Evolutionary conservation across 139 green algal genomes (phyloP).

Genomic region (Tetraselmis chui): DNA sequence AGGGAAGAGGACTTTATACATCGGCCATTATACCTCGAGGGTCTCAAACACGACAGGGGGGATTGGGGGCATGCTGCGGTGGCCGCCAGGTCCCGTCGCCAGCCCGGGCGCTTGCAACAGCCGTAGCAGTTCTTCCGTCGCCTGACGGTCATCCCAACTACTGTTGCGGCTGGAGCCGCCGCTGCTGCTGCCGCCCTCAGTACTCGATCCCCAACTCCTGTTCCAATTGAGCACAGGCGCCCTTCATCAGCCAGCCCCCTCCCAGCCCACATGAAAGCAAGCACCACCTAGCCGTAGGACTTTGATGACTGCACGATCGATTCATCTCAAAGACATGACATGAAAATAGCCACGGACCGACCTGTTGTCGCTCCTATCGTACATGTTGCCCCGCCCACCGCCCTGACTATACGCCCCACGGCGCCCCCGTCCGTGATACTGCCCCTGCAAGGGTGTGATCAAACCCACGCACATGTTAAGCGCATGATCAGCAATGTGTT

Average conservation of each 20-base stretch:
- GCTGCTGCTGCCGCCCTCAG: not conserved
- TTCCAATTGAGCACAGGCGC: not conserved
- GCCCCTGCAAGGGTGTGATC: no score
- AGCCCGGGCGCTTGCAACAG: not conserved
- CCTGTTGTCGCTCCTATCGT: no score
- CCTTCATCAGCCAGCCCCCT: not conserved
- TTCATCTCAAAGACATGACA: not conserved
- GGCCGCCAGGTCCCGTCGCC: no score
- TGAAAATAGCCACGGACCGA: no score
- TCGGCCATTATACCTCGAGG: not conserved
- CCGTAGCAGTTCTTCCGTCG: not conserved
- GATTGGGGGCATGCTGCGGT: not conserved
- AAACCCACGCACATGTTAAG: no score
- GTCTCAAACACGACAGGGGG: not conserved
- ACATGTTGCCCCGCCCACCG: not conserved
- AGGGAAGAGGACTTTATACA: no score
- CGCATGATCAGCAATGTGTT: no score
- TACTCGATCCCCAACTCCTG: no score
- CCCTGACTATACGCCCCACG: not conserved
- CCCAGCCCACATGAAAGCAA: no score
- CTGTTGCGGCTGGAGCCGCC: not conserved
- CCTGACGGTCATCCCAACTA: not conserved
- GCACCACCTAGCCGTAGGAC: no score
- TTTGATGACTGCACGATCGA: not conserved
- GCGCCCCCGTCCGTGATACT: not conserved